A percentile compares a stretch with the other conserved stretches of the same genome.
phyloP scores from a whole-genome alignment of 2,329 filamentous ascomycete genomes.

The Diaporthe citri region DNA sequence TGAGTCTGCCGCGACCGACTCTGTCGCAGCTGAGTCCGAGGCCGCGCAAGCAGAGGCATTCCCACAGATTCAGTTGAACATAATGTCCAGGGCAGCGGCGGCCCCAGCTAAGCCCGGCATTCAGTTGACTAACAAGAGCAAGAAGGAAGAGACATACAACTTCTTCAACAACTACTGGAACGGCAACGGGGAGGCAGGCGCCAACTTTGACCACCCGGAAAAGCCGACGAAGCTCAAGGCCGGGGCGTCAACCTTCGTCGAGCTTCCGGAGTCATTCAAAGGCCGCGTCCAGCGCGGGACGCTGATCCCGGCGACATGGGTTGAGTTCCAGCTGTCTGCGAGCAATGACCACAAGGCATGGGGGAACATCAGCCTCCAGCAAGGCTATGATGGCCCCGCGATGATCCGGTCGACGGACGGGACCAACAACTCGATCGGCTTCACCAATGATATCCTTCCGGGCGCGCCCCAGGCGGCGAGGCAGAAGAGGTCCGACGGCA shows the following conservation, averaged over 20 bases:
- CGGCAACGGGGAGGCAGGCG: conserved; percentile 52
- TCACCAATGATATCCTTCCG: conserved; percentile 27
- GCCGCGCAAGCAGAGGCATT: background rate
- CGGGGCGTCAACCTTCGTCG: conserved; percentile 48
- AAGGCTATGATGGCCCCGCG: conserved; percentile 35
- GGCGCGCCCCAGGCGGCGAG: conserved; percentile 30
- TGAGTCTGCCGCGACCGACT: background rate
- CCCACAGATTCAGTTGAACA: conserved; percentile 7
- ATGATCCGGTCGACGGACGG: conserved; percentile 35
- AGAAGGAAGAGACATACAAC: conserved; percentile 50
- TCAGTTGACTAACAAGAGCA: conserved; percentile 52
- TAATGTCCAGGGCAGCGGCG: conserved; percentile 24
- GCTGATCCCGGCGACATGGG: conserved; percentile 36
- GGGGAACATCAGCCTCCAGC: conserved; percentile 34
- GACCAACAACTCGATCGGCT: conserved; percentile 23
- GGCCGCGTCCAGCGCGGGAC: conserved; percentile 48
- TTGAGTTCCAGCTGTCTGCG: conserved; percentile 35
- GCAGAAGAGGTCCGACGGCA: conserved; percentile 32
- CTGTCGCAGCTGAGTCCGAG: background rate
- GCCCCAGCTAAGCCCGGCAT: conserved; percentile 49
- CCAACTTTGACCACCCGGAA: conserved; percentile 55
- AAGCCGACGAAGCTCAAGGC: conserved; percentile 50
- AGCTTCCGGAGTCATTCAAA: conserved; percentile 51
- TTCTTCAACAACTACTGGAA: conserved; percentile 59
- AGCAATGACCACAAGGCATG: conserved; percentile 32